Base-by-base conservation (phyloP, 495 filamentous ascomycete species). In the Tuber melanosporum region DNA sequence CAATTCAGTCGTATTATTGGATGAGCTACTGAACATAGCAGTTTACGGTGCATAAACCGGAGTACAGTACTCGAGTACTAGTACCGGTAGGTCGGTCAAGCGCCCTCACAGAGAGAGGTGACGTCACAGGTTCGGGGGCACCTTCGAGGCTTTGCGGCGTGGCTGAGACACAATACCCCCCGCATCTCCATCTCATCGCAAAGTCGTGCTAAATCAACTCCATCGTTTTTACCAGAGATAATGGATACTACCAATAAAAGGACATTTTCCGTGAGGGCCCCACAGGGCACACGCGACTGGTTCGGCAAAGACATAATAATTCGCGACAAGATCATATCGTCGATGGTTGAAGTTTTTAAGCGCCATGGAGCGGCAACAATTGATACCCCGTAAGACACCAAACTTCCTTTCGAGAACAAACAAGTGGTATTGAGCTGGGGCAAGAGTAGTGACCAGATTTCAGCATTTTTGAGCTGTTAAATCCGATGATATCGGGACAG, bases 291-390 rank as follows among this genome's bases (percentile, higher is more conserved):
- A 12, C 76, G 62, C 57, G 74, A 76, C 70, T 79, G 89, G 90
- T 86, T 88, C 47, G 91, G 91, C 69, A 86, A 85, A 79, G 91
- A 92, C 82, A 91, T 91, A 87, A 88, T 91, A 71, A 88, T 94
- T 75, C 89, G 92, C 73, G 92, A 95, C 85, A 89, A 89, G 83
- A 94, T 95, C 84, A 93, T 94, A 85, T 88, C 86, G 79, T 91
- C 88, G 74, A 93, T 95, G 84, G 90, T 89, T 77, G 86, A 91
- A 75, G 92, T 95, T 82, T 97, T 97, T 87, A 92, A 93, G 86
- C 92, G 92, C 80, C 92, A 95, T 88, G 93, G 93, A 83, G 93
- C 89, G 39, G 90, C 92, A 71, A 91, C 91, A 75, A 90, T 96
- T 75, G 93, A 96, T 85, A 95, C 93, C 71, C 92, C 92, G 77